Percentiles rank a stretch among this genome's conserved stretches.
These are phyloP conservation scores for Blastocystis sp. DNA, from an alignment of 352 stramenopile genomes.

Conservation along the genomic window DNA sequence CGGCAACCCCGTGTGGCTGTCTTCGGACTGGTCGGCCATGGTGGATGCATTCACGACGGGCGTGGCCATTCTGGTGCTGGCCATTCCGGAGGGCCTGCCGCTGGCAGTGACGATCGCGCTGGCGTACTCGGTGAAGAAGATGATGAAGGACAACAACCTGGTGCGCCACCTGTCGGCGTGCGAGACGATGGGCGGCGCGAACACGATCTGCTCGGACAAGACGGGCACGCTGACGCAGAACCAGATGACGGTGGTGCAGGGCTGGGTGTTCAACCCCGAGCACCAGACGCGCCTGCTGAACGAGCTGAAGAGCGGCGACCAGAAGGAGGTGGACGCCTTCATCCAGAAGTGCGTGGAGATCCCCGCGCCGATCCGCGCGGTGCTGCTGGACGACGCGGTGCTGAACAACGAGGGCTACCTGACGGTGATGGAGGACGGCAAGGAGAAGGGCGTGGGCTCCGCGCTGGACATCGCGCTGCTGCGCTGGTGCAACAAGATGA, in stretches of 20 bases:
- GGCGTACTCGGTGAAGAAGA: conserved; percentile 92
- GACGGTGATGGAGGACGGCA: conserved; percentile 19
- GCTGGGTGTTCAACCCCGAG: conserved; percentile 78
- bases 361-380: neutral
- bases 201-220: conserved; percentile 94
- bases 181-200: conserved; percentile 96
- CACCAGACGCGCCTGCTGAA: conserved; percentile 70
- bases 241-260: conserved; percentile 92
- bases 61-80: conserved; percentile 88
- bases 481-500: neutral
- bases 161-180: conserved; percentile 92
- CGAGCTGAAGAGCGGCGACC: conserved; percentile 59
- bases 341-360: conserved; percentile 37
- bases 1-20: conserved; percentile 77
- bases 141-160: conserved; percentile 96
- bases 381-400: conserved; percentile 12
- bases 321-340: conserved; percentile 48
- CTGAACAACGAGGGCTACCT: conserved; percentile 64
- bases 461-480: conserved; percentile 47
- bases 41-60: conserved; percentile 84
- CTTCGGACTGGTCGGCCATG: conserved; percentile 74
- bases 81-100: conserved; percentile 87
- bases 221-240: conserved; percentile 94
- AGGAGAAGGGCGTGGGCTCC: conserved; percentile 17
- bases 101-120: conserved; percentile 88